Conservation (phyloP, 768 basidiomycete species). For the Suillus placidus region DNA sequence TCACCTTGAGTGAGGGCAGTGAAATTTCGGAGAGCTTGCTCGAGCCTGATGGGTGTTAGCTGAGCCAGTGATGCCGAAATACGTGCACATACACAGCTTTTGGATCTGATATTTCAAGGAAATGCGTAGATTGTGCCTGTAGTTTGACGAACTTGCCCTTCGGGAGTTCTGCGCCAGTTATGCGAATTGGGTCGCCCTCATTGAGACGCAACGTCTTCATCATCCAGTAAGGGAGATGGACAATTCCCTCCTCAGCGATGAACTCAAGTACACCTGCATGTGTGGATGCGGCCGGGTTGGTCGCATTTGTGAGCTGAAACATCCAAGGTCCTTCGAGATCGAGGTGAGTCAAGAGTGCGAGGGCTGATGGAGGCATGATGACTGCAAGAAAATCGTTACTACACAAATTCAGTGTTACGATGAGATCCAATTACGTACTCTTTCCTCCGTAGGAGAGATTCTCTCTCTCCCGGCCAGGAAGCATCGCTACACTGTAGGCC, state of each 20-base stretch:
- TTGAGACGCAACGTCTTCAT: slow-evolving; percentile 94
- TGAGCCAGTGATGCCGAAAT: neutral
- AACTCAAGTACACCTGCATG: slow-evolving; percentile 99
- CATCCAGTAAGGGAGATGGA: slow-evolving; percentile 98
- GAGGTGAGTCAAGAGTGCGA: slow-evolving; percentile 83
- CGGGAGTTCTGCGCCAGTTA: slow-evolving; percentile 83
- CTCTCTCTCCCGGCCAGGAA: slow-evolving; percentile 81
- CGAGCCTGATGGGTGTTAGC: slow-evolving; percentile 59
- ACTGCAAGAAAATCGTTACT: slow-evolving; percentile 49
- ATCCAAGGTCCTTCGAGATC: slow-evolving; percentile 94
- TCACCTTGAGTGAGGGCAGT: slow-evolving; percentile 91
- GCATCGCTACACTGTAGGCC: slow-evolving; percentile 95
- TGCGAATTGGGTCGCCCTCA: slow-evolving; percentile 94
- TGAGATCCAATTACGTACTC: slow-evolving; percentile 59
- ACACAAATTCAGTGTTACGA: slow-evolving; percentile 10
- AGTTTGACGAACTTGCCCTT: slow-evolving; percentile 98
- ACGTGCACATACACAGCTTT: slow-evolving; percentile 84
- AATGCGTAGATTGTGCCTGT: slow-evolving; percentile 93
- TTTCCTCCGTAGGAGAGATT: slow-evolving; percentile 98
- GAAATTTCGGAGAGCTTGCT: slow-evolving; percentile 93
- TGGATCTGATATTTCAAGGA: slow-evolving; percentile 95
- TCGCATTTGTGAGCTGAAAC: slow-evolving; percentile 93
- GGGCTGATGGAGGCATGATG: slow-evolving; percentile 95
- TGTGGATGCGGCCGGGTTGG: slow-evolving; percentile 80
- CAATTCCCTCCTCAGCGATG: slow-evolving; percentile 94